Evolutionary conservation across 257 asterid species (phyloP).

Genomic region (Vinca minor): DNA sequence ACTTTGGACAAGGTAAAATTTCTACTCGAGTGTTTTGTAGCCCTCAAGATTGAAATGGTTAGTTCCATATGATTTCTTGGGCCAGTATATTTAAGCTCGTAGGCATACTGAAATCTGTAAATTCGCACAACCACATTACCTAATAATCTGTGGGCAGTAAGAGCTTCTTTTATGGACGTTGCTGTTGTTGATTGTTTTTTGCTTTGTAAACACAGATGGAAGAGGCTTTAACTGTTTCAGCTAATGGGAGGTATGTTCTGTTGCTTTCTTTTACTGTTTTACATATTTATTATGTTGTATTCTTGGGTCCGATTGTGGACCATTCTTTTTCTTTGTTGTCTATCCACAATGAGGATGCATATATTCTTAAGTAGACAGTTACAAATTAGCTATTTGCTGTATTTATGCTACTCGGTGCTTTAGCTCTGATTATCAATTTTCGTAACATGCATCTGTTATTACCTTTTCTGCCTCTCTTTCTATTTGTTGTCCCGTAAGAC

Average conservation of each 20-base stretch:
- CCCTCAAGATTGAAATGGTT: background rate
- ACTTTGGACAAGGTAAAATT: constrained; percentile 9
- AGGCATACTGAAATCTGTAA: background rate
- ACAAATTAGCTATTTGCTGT: background rate
- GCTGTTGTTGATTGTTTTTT: background rate
- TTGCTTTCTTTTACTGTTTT: background rate
- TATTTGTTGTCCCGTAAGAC: background rate
- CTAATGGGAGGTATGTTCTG: constrained; percentile 13
- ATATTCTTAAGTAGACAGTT: constrained; percentile 1
- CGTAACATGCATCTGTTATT: background rate
- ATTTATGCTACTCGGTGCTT: background rate
- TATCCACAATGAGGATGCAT: background rate
- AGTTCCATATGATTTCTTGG: background rate
- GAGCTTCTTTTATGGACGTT: background rate
- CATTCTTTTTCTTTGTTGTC: background rate
- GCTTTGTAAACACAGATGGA: constrained; percentile 8
- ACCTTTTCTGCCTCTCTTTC: background rate
- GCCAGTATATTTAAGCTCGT: background rate
- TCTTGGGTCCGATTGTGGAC: background rate
- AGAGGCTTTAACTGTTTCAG: constrained; percentile 2
- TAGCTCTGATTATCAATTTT: background rate
- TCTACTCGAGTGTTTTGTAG: background rate
- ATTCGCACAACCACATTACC: background rate
- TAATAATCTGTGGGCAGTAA: background rate
- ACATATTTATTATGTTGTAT: background rate